These are phyloP conservation scores for Monosporascus sp. DNA, from an alignment of 2,329 filamentous ascomycete species.

Conservation along the genomic window DNA sequence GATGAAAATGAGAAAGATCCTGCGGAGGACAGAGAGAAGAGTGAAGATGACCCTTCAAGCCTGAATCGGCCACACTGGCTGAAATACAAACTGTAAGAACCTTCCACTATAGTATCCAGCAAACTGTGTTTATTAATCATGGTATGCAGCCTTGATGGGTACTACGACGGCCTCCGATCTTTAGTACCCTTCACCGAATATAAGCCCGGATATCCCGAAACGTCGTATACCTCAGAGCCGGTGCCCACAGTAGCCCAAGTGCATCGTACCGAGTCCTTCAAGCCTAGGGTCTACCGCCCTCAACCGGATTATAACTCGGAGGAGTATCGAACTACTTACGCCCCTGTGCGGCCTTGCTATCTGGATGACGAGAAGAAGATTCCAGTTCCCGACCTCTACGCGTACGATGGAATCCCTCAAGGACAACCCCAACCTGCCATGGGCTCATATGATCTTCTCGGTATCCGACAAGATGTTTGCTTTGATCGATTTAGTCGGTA, in stretches of 20 bases:
- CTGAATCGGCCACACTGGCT: constrained; percentile 30
- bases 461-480: constrained; percentile 71
- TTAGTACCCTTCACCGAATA: constrained; percentile 61
- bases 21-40: constrained; percentile 17
- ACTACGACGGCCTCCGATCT: constrained; percentile 71
- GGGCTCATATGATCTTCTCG: constrained; percentile 70
- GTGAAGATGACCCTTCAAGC: constrained; percentile 11
- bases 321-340: constrained; percentile 48
- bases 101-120: not conserved
- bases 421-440: constrained; percentile 74
- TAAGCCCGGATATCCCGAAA: constrained; percentile 66
- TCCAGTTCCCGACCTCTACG: constrained; percentile 57
- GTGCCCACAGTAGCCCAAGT: constrained; percentile 15
- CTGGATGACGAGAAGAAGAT: constrained; percentile 55
- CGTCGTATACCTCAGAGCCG: constrained; percentile 6
- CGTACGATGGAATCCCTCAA: constrained; percentile 64
- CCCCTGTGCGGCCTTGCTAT: constrained; percentile 55
- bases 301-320: constrained; percentile 59
- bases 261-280: constrained; percentile 34
- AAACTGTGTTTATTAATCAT: constrained; percentile 8
- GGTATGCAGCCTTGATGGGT: constrained; percentile 63
- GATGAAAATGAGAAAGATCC: constrained; percentile 12
- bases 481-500: constrained; percentile 83
- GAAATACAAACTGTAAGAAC: constrained; percentile 37
- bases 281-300: constrained; percentile 55